A percentile compares a stretch with the other conserved stretches of the same genome.
These are phyloP conservation scores for Hygrophorus pudorinus DNA, from an alignment of 768 basidiomycete genomes.

Conservation along the genomic window DNA sequence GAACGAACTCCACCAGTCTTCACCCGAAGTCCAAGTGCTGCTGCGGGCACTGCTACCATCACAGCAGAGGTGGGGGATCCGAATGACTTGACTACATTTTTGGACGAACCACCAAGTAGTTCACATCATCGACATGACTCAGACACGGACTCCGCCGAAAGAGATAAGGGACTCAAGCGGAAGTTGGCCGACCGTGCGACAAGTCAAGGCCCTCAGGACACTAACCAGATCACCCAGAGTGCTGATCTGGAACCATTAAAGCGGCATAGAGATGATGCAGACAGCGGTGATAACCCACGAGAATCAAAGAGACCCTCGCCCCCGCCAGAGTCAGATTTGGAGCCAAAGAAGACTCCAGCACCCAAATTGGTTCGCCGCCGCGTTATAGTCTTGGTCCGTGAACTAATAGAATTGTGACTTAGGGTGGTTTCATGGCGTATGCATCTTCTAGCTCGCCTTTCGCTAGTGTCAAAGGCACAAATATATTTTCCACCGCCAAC, in stretches of 20 bases:
- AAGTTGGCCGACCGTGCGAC: slow-evolving; percentile 60
- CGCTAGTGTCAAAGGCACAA: slow-evolving; percentile 62
- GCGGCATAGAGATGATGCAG: slow-evolving; percentile 51
- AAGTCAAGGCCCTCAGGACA: slow-evolving; percentile 30
- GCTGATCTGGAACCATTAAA: slow-evolving; percentile 35
- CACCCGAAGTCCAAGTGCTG: too few relatives aligned
- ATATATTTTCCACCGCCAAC: slow-evolving; percentile 34
- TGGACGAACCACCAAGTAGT: not conserved
- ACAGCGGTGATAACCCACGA: slow-evolving; percentile 54
- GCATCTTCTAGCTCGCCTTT: slow-evolving; percentile 69
- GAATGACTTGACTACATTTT: slow-evolving; percentile 5
- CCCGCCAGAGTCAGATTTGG: slow-evolving; percentile 45
- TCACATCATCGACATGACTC: slow-evolving; percentile 17
- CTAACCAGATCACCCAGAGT: slow-evolving; percentile 3
- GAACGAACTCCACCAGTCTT: too few relatives aligned
- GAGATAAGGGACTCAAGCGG: slow-evolving; percentile 59
- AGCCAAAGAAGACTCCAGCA: slow-evolving; percentile 22
- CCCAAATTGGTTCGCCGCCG: slow-evolving; percentile 38
- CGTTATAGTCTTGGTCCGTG: slow-evolving; percentile 8
- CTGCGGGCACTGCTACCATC: not conserved
- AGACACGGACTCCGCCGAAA: slow-evolving; percentile 37
- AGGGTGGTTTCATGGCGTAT: slow-evolving; percentile 77
- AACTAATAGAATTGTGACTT: slow-evolving; percentile 5
- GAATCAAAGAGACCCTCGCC: slow-evolving; percentile 55
- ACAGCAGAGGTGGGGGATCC: slow-evolving; percentile 3